Base-by-base conservation (phyloP, 169 alveolate species). In the Cardiosporidium cionae region DNA sequence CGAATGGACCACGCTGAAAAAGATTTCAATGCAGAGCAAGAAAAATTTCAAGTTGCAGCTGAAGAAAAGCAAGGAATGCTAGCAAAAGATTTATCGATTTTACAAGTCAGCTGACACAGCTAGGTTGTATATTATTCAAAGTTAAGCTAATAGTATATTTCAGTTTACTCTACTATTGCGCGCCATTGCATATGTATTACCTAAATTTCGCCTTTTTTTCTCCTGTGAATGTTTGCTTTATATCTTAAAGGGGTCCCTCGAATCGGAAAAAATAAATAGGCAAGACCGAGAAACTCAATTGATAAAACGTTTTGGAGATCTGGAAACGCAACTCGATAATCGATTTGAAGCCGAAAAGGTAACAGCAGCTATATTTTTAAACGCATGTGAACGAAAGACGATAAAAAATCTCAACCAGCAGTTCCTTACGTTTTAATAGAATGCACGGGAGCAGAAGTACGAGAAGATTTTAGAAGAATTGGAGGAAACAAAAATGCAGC, bases 221-320 rank as follows among this genome's bases (percentile, higher is more conserved):
- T 44, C 58, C 58, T 44, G n/a, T 44, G n/a, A 44, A 44, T n/a
- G n/a, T 44, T 44, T n/a, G n/a, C n/a, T 25, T 0, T 66, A 6
- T 9, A 37, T 35, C 28, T 52, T 35, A 16, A 76, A 79, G 78
- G 68, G 70, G 28, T 70, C 81, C 5, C 52, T 74, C 32, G 86
- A 80, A 25, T 27, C 31, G 31, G 86, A 80, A 28, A 72, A 67
- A 28, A 23, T 7, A 28, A 1, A 44, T 23, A 29, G 86, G 25
- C 72, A 58, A 31, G 86, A 80, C 33, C 7, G 86, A 16, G 86
- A 80, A 63, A 36, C 72, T 22, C 68, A 27, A 69, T 65, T 80
- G 1, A 76, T 75, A 25, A 80, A 80, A 66, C 9, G 86, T 22
- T 28, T 78, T 1, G 72, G 76, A 4, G 84, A 78, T 25, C 65